These are phyloP conservation scores for Asterophora lycoperdoides DNA, from an alignment of 768 basidiomycete genomes.

Conservation along the genomic window DNA sequence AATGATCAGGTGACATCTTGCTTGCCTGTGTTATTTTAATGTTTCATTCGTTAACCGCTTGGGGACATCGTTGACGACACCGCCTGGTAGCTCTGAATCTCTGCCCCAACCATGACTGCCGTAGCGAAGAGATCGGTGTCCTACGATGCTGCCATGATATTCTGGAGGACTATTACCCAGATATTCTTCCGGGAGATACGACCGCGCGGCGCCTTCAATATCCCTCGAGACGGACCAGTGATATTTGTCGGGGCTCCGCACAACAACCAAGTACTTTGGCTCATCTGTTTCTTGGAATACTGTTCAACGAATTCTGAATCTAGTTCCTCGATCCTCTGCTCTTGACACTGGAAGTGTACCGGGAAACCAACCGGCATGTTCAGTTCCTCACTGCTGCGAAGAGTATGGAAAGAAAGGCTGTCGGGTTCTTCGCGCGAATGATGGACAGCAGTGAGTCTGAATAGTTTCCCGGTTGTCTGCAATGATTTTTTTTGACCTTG, in stretches of 20 bases:
- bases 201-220: constrained; percentile 91
- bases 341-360: constrained; percentile 78
- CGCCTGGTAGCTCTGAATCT: too few species aligned
- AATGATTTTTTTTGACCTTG: constrained; percentile 8
- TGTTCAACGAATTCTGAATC: constrained; percentile 14
- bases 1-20: constrained; percentile 6
- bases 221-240: constrained; percentile 84
- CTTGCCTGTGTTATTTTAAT: constrained; percentile 13
- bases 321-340: constrained; percentile 93
- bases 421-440: constrained; percentile 77
- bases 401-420: constrained; percentile 73
- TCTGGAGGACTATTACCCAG: constrained; percentile 83
- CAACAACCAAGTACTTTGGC: constrained; percentile 68
- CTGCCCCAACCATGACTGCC: constrained; percentile 18
- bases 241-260: constrained; percentile 94
- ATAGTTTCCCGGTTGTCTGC: background rate
- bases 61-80: too few species aligned
- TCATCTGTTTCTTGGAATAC: constrained; percentile 1
- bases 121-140: constrained; percentile 24
- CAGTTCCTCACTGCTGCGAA: constrained; percentile 87
- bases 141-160: constrained; percentile 76
- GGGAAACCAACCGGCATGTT: constrained; percentile 77
- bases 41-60: background rate
- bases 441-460: constrained; percentile 79
- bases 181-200: constrained; percentile 97